Percentiles rank a stretch among this genome's conserved stretches.
Conservation (phyloP, 1,139 yeast genomes). For the Debaryomyces subglobosus region DNA sequence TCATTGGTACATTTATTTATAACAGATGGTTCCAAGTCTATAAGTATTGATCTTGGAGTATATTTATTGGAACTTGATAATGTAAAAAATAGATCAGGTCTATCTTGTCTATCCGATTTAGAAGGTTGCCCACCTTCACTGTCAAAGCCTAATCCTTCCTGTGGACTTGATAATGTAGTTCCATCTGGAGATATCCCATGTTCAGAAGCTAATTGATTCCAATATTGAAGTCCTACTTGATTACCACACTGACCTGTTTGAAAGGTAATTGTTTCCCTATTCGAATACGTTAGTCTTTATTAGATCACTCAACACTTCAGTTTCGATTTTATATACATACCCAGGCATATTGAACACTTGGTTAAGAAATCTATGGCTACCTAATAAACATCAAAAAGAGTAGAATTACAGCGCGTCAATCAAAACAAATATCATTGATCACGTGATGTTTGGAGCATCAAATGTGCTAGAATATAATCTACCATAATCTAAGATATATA, state of each 20-base stretch:
- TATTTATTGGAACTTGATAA: conserved; percentile 70
- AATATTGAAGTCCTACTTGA: conserved; percentile 90
- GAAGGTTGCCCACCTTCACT: conserved; percentile 17
- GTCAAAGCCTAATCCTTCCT: conserved; percentile 19
- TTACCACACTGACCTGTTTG: conserved; percentile 91
- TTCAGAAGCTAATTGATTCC: conserved; percentile 87
- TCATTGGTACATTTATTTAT: conserved; percentile 62
- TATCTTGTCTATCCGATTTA: conserved; percentile 56
- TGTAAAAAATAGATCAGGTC: conserved; percentile 84
- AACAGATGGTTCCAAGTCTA: conserved; percentile 93
- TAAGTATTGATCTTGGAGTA: conserved; percentile 83
- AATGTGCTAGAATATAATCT: neutral
- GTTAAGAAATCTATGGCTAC: neutral
- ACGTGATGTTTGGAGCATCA: neutral
- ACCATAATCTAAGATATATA: neutral
- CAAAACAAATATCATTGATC: conserved; percentile 1
- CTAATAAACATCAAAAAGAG: neutral
- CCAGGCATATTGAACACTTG: conserved; percentile 9
- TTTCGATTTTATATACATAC: conserved; percentile 5
- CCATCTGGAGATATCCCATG: conserved; percentile 89
- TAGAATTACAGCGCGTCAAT: neutral
- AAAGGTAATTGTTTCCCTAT: conserved; percentile 43
- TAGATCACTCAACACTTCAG: neutral
- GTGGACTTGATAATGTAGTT: conserved; percentile 33
- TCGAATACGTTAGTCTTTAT: conserved; percentile 31